Conservation (phyloP, 768 basidiomycete genomes). For the Mycena vulgaris region DNA sequence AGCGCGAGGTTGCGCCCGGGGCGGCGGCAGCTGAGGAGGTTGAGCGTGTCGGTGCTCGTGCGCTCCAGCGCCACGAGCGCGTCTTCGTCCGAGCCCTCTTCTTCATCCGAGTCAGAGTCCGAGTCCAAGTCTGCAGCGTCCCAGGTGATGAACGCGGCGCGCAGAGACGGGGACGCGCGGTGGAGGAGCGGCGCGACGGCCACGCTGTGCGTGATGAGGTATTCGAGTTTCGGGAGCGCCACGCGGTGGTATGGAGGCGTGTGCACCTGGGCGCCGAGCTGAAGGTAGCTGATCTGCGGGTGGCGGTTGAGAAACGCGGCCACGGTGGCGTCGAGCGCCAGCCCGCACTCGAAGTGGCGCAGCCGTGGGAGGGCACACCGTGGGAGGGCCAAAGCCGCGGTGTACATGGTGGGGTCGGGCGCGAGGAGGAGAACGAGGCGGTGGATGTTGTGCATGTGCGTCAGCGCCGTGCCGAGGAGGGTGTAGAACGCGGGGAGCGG, state of each 20-base stretch:
- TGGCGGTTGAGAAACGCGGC: slow-evolving; percentile 55
- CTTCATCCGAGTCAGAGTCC: slow-evolving; percentile 13
- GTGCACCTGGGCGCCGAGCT: slow-evolving; percentile 46
- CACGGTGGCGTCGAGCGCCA: slow-evolving; percentile 49
- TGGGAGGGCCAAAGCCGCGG: slow-evolving; percentile 42
- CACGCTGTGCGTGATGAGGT: slow-evolving; percentile 51
- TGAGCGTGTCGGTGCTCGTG: slow-evolving; percentile 51
- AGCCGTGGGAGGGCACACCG: slow-evolving; percentile 46
- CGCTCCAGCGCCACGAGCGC: slow-evolving; percentile 51
- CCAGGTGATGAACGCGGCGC: slow-evolving; percentile 57
- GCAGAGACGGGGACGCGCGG: slow-evolving; percentile 45
- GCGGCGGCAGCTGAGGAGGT: slow-evolving; percentile 53
- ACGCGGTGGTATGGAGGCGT: neutral
- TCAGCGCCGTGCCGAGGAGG: slow-evolving; percentile 48
- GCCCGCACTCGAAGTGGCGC: slow-evolving; percentile 54
- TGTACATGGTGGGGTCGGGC: slow-evolving; percentile 48
- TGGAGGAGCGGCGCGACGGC: slow-evolving; percentile 48
- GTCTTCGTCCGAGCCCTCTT: slow-evolving; percentile 33
- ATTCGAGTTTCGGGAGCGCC: slow-evolving; percentile 51
- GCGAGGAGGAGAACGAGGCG: slow-evolving; percentile 51
- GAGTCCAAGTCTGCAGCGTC: slow-evolving; percentile 40
- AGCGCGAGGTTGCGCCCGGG: slow-evolving; percentile 59
- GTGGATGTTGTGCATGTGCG: slow-evolving; percentile 44
- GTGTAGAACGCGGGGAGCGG: slow-evolving; percentile 50
- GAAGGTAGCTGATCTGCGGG: slow-evolving; percentile 51